phyloP scores from a whole-genome alignment of 208 protist genomes.

The Entamoeba histolytica region DNA sequence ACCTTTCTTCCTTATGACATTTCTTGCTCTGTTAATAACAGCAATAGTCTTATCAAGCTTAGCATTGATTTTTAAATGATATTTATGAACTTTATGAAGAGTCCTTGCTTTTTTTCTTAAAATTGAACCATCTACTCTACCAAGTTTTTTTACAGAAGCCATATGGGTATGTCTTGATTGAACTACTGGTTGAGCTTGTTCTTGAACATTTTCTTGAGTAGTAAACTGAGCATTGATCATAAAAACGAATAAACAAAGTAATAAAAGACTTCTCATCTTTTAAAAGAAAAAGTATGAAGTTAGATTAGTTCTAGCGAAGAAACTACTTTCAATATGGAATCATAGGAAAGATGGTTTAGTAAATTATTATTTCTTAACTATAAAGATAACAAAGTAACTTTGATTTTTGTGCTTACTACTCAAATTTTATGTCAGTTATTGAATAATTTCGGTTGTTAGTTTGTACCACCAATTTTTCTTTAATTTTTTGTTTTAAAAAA shows the following conservation, averaged over 20 bases:
- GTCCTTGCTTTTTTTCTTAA: neutral
- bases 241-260: neutral
- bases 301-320: too few relatives aligned
- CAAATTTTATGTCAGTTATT: too few relatives aligned
- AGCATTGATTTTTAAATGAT: neutral
- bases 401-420: too few relatives aligned
- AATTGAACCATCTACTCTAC: neutral
- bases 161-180: neutral
- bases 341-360: too few relatives aligned
- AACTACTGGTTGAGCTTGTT: neutral
- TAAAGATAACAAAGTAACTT: too few relatives aligned
- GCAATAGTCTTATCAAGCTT: neutral
- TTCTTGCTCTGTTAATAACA: neutral
- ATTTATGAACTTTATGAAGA: neutral
- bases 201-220: neutral
- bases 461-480: too few relatives aligned
- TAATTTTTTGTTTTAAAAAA: too few relatives aligned
- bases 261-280: neutral
- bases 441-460: too few relatives aligned
- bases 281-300: too few relatives aligned
- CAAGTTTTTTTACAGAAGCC: neutral
- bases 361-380: too few relatives aligned
- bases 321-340: too few relatives aligned
- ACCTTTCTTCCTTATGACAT: neutral
- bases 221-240: neutral